Conservation (phyloP, 257 asterid species). For the Solanum appendiculatum region DNA sequence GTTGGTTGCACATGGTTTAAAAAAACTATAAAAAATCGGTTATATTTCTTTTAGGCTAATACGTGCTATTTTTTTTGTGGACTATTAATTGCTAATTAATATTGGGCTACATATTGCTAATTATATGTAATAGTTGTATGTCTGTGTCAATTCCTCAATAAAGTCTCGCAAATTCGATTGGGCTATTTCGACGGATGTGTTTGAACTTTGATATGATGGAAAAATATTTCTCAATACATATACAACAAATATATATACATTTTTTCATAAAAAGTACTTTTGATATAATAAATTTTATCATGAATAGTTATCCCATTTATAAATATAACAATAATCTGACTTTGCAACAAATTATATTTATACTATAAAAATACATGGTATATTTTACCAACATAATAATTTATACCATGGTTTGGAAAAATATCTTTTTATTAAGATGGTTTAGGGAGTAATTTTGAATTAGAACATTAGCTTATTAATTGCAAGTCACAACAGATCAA, state of each 20-base stretch:
- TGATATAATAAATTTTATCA: neutral
- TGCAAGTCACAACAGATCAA: neutral
- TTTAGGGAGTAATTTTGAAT: neutral
- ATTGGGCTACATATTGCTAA: too few species aligned
- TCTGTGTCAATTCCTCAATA: too few species aligned
- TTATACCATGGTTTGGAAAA: neutral
- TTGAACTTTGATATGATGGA: too few species aligned
- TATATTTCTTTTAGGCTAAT: too few species aligned
- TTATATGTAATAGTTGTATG: too few species aligned
- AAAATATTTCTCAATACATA: too few species aligned
- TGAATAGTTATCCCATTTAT: neutral
- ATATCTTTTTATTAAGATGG: neutral
- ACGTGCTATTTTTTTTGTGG: too few species aligned
- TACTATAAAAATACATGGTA: neutral
- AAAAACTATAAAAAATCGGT: too few species aligned
- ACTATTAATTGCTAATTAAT: too few species aligned
- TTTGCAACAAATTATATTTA: neutral
- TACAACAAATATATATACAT: too few species aligned
- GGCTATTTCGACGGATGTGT: neutral
- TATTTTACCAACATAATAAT: neutral
- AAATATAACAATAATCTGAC: neutral
- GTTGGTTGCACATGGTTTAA: too few species aligned
- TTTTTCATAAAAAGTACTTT: neutral
- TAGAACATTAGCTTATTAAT: neutral
- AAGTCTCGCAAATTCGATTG: neutral